These are phyloP conservation scores for Pyricularia sp. DNA, from an alignment of 2,329 filamentous ascomycete species.

Conservation along the genomic window DNA sequence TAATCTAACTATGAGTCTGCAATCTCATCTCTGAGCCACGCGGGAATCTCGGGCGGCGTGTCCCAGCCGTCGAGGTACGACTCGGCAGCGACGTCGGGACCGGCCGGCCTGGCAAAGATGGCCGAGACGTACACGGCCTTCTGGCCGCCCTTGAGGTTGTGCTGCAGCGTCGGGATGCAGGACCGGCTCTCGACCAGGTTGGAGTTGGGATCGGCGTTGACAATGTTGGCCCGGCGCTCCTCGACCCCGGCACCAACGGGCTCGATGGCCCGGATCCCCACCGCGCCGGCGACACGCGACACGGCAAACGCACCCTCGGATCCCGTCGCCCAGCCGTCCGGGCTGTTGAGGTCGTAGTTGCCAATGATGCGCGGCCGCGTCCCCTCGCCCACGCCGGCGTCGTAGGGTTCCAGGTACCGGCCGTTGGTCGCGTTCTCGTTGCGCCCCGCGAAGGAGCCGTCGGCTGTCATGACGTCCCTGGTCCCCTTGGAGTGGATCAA, in stretches of 20 bases:
- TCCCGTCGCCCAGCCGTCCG: constrained; percentile 36
- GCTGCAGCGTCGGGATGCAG: constrained; percentile 55
- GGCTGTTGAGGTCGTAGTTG: constrained; percentile 44
- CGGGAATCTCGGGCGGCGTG: constrained; percentile 41
- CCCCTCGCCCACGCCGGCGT: constrained; percentile 31
- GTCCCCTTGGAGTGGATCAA: constrained; percentile 40
- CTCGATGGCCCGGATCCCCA: constrained; percentile 43
- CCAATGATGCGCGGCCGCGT: constrained; percentile 43
- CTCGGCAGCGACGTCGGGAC: constrained; percentile 34
- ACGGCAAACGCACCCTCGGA: constrained; percentile 40
- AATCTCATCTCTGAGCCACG: constrained; percentile 45
- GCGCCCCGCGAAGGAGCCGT: constrained; percentile 61
- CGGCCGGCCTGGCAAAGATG: constrained; percentile 56
- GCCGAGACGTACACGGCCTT: constrained; percentile 55
- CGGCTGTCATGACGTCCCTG: constrained; percentile 54
- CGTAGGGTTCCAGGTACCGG: constrained; percentile 37
- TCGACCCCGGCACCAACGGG: constrained; percentile 16
- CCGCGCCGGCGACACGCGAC: constrained; percentile 41
- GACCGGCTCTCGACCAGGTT: constrained; percentile 63
- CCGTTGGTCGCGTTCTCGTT: constrained; percentile 36
- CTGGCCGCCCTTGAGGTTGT: constrained; percentile 43
- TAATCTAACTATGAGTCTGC: constrained; percentile 3
- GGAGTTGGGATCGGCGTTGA: constrained; percentile 67
- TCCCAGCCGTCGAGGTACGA: constrained; percentile 50
- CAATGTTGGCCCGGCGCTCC: constrained; percentile 45